A percentile compares a stretch with the other conserved stretches of the same genome.
Conservation (phyloP, 2,329 filamentous ascomycete genomes). For the Neurospora sp. region DNA sequence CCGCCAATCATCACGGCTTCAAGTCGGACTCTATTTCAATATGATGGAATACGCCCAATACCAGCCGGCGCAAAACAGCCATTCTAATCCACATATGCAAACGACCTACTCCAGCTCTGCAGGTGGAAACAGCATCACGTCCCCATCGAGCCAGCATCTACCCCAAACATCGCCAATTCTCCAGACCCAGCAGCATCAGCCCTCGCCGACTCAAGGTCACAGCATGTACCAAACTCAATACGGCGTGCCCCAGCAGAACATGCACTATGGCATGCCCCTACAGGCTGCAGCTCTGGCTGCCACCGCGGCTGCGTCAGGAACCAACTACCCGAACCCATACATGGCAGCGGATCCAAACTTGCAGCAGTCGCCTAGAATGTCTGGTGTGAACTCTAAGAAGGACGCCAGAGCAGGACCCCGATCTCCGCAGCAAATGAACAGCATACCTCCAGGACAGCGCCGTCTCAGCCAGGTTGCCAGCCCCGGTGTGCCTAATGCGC, state of each 20-base stretch:
- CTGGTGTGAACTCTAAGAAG: constrained; percentile 56
- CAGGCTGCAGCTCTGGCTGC: constrained; percentile 88
- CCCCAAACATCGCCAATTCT: constrained; percentile 73
- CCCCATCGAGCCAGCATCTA: constrained; percentile 59
- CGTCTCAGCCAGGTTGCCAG: constrained; percentile 71
- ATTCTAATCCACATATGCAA: constrained; percentile 46
- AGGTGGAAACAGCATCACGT: constrained; percentile 54
- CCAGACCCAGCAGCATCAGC: constrained; percentile 64
- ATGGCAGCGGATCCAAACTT: constrained; percentile 61
- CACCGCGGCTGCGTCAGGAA: constrained; percentile 82
- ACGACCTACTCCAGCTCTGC: constrained; percentile 53
- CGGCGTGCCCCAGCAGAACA: constrained; percentile 60
- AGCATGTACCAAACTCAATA: constrained; percentile 77
- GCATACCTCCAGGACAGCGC: constrained; percentile 43
- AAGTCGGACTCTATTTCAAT: constrained; percentile 13
- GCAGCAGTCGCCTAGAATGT: constrained; percentile 70
- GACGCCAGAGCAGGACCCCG: constrained; percentile 58
- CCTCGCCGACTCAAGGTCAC: constrained; percentile 53
- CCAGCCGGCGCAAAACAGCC: constrained; percentile 57
- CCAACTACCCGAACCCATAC: constrained; percentile 52
- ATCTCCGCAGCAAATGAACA: constrained; percentile 65
- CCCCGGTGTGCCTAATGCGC: constrained; percentile 62
- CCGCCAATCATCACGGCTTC: constrained; percentile 11
- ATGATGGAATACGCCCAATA: constrained; percentile 73
- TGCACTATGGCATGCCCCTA: constrained; percentile 79